Evolutionary conservation across 2,329 filamentous ascomycete species (phyloP).

Genomic region (Colletotrichum coccodes): DNA sequence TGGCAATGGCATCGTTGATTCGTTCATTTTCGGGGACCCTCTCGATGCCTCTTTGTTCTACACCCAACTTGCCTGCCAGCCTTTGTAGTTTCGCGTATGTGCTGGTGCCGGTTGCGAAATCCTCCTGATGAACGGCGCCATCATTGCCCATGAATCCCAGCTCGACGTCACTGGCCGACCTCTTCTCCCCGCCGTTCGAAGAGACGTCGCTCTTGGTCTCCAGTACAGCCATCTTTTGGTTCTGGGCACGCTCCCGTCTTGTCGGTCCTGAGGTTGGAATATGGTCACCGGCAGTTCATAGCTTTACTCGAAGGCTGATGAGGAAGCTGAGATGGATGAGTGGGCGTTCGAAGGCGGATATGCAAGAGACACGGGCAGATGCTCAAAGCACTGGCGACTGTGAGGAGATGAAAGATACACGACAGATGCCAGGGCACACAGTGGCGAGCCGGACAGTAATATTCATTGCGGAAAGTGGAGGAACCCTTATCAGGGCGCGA

Average conservation of each 20-base stretch:
- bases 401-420: conserved; percentile 11
- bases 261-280: neutral
- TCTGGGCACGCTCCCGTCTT: neutral
- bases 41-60: conserved; percentile 82
- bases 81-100: conserved; percentile 59
- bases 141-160: conserved; percentile 16
- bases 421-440: neutral
- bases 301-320: neutral
- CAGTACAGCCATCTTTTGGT: conserved; percentile 16
- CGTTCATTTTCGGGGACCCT: conserved; percentile 77
- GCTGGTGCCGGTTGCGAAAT: conserved; percentile 28
- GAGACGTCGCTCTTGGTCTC: conserved; percentile 30
- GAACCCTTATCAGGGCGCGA: conserved; percentile 27
- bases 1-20: conserved; percentile 71
- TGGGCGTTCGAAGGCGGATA: neutral
- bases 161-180: conserved; percentile 9
- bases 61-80: conserved; percentile 70
- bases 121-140: conserved; percentile 12
- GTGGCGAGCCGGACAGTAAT: conserved; percentile 25
- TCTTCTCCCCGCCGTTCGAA: conserved; percentile 26
- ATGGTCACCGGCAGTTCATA: conserved; percentile 18
- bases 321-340: neutral
- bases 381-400: conserved; percentile 15
- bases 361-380: neutral
- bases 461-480: conserved; percentile 32